A percentile compares a stretch with the other conserved stretches of the same genome.
These are phyloP conservation scores for Coemansia sp. DNA, from an alignment of 192 early-diverging fungal species.

Conservation along the genomic window DNA sequence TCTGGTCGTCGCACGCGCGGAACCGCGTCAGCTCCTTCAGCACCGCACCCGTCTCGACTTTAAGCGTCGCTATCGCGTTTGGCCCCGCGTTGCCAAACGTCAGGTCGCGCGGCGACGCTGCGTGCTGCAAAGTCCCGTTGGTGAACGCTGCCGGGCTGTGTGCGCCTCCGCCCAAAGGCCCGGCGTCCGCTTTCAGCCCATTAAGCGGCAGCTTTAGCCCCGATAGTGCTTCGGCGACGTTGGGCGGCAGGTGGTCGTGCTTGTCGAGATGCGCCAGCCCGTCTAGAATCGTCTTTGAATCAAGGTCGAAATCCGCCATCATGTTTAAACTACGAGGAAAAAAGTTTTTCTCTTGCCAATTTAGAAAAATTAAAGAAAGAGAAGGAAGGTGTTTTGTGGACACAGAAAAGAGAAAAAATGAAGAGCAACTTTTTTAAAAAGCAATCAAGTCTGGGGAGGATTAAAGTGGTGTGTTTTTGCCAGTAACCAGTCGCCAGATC, in stretches of 20 bases:
- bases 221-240: constrained; percentile 9
- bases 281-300: constrained; percentile 52
- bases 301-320: constrained; percentile 53
- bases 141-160: neutral
- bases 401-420: constrained; percentile 4
- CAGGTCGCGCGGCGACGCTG: neutral
- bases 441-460: too few relatives aligned
- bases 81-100: constrained; percentile 4
- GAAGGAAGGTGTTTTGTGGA: neutral
- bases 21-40: constrained; percentile 70
- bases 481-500: neutral
- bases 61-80: constrained; percentile 56
- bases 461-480: neutral
- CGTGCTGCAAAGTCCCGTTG: too few relatives aligned
- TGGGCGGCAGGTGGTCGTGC: constrained; percentile 41
- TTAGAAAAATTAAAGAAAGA: constrained; percentile 1
- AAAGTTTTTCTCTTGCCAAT: constrained; percentile 1
- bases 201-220: neutral
- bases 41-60: constrained; percentile 60
- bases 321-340: constrained; percentile 9
- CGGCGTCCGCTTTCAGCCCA: constrained; percentile 1
- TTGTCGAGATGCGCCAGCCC: constrained; percentile 49
- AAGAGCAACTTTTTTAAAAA: neutral
- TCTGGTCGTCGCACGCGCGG: constrained; percentile 68
- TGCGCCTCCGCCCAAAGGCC: neutral